These are phyloP conservation scores for Leishmania turanica DNA, from an alignment of 208 protist genomes.

Conservation along the genomic window DNA sequence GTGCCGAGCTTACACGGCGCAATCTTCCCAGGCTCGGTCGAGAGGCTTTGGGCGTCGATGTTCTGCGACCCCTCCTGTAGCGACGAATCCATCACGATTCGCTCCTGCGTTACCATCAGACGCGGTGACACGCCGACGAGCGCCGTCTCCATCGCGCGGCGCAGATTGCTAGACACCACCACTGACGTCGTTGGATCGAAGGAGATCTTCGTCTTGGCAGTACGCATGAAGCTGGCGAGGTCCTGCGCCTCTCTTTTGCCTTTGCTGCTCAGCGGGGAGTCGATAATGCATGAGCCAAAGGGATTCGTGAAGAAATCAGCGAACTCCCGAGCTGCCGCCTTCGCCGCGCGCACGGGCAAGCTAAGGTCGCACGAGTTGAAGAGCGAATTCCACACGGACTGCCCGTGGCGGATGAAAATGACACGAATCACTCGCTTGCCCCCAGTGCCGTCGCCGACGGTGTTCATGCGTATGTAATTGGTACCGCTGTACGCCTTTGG, in stretches of 20 bases:
- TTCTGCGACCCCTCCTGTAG: conserved; percentile 92
- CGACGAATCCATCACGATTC: conserved; percentile 82
- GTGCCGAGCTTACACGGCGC: conserved; percentile 58
- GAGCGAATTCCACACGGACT: conserved; percentile 94
- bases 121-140: conserved; percentile 67
- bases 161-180: conserved; percentile 85
- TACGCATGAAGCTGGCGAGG: conserved; percentile 67
- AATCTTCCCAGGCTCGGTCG: conserved; percentile 73
- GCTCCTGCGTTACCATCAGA: conserved; percentile 65
- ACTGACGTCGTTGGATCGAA: conserved; percentile 67
- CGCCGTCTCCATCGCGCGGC: conserved; percentile 88
- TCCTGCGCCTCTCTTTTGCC: conserved; percentile 72
- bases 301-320: conserved; percentile 72
- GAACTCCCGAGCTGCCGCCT: conserved; percentile 52
- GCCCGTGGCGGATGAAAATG: conserved; percentile 93
- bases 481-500: conserved; percentile 64
- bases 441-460: conserved; percentile 30
- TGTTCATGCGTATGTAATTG: conserved; percentile 67
- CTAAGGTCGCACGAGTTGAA: conserved; percentile 76
- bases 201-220: conserved; percentile 63
- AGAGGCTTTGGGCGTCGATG: conserved; percentile 91
- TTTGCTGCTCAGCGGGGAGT: conserved; percentile 87
- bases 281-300: conserved; percentile 87
- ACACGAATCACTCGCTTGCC: conserved; percentile 76
- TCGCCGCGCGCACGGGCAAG: conserved; percentile 65